Evolutionary conservation across 129 eudicot species (phyloP), one percentile per base, ranked within the genome.

Genomic region (Chrysanthemum seticuspe): DNA sequence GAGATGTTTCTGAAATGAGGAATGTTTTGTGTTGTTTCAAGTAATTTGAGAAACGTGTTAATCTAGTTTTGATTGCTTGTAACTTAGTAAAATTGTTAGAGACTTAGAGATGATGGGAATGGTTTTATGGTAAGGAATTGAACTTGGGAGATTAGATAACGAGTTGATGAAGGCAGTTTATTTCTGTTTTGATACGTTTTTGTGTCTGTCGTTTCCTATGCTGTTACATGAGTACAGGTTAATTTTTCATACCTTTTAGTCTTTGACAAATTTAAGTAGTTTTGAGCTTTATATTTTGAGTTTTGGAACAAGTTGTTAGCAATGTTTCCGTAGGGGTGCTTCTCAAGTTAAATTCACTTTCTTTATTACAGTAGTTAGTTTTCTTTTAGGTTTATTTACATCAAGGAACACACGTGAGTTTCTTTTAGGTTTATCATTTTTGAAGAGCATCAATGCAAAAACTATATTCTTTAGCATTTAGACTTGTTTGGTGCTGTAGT

Each of bases 11-110:
- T 49, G 50, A 9, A 45, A 79, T 51, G 52, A 9, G 57, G 54
- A 48, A 12, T 73, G 25, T 47, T 27, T 13, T 15, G 6, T 62
- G 70, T 13, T 12, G 54, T 18, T 27, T 51, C 51, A 52, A 74
- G 70, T 74, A 19, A 36, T 62, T 50, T 49, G 62, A 73, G 77
- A 50, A 31, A 57, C 36, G 18, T 40, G 13, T 44, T 45, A 65
- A 47, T 72, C 31, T 29, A 48, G 52, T 61, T 14, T 61, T 61
- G 23, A n/a, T 49, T 73, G 2, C 16, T n/a, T 59, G 58, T 72
- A 56, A 19, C 45, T 18, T 56, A 57, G 56, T 40, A 3, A 36
- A 36, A 4, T 5, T 34, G 45, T 58, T 11, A 72, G 74, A 27
- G 6, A 2, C 15, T 72, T 72, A 45, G 15, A 72, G 48, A 60